These are phyloP conservation scores for Aspergillus calidoustus DNA, from an alignment of 2,329 filamentous ascomycete genomes.

Conservation along the genomic window DNA sequence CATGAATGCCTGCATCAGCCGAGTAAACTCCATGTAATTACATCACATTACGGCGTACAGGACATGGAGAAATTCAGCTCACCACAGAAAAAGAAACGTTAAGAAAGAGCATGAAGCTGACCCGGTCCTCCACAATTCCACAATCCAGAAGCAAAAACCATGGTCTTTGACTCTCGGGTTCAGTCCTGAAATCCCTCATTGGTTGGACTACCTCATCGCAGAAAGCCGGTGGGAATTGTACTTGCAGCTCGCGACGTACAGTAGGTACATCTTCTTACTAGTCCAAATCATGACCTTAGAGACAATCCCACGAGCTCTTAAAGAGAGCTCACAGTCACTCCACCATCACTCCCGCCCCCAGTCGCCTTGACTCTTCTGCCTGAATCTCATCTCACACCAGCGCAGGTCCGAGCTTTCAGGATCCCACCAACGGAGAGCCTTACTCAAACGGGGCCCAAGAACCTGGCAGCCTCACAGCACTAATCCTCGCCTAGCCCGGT, in stretches of 20 bases:
- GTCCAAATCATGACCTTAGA: neutral
- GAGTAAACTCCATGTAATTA: slow-evolving; percentile 13
- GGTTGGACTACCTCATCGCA: neutral
- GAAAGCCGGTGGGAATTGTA: neutral
- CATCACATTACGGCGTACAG: slow-evolving; percentile 6
- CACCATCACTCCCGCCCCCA: neutral
- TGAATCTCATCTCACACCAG: neutral
- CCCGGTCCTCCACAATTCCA: slow-evolving; percentile 2
- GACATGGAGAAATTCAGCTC: slow-evolving; percentile 14
- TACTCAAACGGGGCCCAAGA: slow-evolving; percentile 7
- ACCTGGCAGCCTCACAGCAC: slow-evolving; percentile 6
- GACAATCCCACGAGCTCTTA: neutral
- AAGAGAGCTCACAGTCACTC: neutral
- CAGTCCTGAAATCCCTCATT: slow-evolving; percentile 1
- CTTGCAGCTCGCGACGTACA: neutral
- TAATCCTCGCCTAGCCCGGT: neutral
- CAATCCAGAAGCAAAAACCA: slow-evolving; percentile 10
- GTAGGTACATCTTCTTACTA: neutral
- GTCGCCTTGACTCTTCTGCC: neutral
- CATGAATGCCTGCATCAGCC: neutral
- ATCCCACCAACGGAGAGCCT: neutral
- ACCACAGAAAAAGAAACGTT: slow-evolving; percentile 8
- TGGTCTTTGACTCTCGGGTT: slow-evolving; percentile 1
- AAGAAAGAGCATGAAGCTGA: slow-evolving; percentile 6
- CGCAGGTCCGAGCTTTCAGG: slow-evolving; percentile 15